Evolutionary conservation across 108 stramenopile genomes (phyloP).

Genomic region (Pseudonitzschia pungens): DNA sequence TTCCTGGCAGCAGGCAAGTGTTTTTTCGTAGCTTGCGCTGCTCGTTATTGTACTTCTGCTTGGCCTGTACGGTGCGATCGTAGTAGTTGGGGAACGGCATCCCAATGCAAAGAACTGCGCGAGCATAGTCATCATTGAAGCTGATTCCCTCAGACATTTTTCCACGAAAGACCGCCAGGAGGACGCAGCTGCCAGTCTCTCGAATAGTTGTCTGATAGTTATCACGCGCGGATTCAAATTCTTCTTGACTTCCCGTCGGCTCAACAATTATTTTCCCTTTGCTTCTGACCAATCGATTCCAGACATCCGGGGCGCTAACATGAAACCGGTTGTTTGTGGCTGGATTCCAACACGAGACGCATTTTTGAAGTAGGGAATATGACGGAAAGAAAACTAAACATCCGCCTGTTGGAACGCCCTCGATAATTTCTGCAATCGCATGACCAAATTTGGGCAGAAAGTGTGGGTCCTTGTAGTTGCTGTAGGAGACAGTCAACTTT

Average conservation of each 20-base stretch:
- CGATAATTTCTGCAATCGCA: slow-evolving; percentile 59
- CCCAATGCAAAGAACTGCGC: slow-evolving; percentile 52
- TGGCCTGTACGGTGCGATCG: slow-evolving; percentile 58
- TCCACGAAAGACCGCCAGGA: slow-evolving; percentile 87
- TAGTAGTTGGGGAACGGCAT: slow-evolving; percentile 67
- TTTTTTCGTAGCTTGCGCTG: slow-evolving; percentile 53
- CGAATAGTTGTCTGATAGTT: slow-evolving; percentile 52
- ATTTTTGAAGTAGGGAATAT: slow-evolving; percentile 60
- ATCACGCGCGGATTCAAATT: slow-evolving; percentile 60
- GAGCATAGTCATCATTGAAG: slow-evolving; percentile 80
- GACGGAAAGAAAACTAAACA: slow-evolving; percentile 76
- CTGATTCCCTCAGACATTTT: slow-evolving; percentile 86
- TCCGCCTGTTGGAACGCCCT: slow-evolving; percentile 62
- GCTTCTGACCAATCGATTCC: slow-evolving; percentile 44
- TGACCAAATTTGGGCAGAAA: slow-evolving; percentile 69
- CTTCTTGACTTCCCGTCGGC: slow-evolving; percentile 53
- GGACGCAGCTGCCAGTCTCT: slow-evolving; percentile 56
- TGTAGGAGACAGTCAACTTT: slow-evolving; percentile 51
- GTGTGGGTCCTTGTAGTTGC: slow-evolving; percentile 43
- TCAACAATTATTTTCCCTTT: slow-evolving; percentile 75
- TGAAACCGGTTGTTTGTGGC: slow-evolving; percentile 9
- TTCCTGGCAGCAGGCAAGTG: slow-evolving; percentile 64
- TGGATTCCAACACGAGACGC: slow-evolving; percentile 56
- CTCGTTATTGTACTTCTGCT: slow-evolving; percentile 80
- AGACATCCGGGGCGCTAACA: slow-evolving; percentile 28